Evolutionary conservation across 1,284 basidiomycete genomes (phyloP).

Genomic region (Vanrija sp.): DNA sequence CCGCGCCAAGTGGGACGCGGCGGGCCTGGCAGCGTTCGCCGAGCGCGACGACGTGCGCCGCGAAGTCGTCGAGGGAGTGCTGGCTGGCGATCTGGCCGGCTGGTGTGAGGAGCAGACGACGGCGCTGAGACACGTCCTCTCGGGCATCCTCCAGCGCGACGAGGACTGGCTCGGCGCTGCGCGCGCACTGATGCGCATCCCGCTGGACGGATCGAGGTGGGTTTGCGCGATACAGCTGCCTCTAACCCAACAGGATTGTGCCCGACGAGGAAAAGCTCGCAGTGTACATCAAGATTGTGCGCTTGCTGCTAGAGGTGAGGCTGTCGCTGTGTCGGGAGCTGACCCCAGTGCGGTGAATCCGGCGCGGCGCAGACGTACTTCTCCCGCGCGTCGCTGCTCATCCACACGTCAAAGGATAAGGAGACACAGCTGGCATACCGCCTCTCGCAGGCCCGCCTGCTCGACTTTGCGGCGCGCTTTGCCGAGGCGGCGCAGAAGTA

Average conservation of each 20-base stretch:
- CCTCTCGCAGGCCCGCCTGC: constrained; percentile 80
- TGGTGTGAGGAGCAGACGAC: constrained; percentile 97
- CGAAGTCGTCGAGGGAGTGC: constrained; percentile 37
- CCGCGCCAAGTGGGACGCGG: constrained; percentile 19
- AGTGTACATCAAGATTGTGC: constrained; percentile 89
- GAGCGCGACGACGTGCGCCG: constrained; percentile 28
- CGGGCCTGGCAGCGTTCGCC: constrained; percentile 27
- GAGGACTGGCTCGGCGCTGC: constrained; percentile 94
- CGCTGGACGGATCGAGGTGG: constrained; percentile 83
- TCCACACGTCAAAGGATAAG: constrained; percentile 70
- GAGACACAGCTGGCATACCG: constrained; percentile 76
- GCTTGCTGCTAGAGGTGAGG: constrained; percentile 83
- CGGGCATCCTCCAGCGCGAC: constrained; percentile 78
- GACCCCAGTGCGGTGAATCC: constrained; percentile 40
- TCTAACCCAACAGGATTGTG: constrained; percentile 54
- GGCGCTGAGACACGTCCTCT: constrained; percentile 75
- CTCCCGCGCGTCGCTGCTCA: constrained; percentile 87
- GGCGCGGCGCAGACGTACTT: constrained; percentile 94
- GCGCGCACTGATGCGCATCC: constrained; percentile 81
- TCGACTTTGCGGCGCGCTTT: constrained; percentile 86
- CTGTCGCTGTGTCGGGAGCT: not conserved
- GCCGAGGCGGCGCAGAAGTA: constrained; percentile 91
- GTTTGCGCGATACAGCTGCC: constrained; percentile 15
- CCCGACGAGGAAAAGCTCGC: constrained; percentile 81
- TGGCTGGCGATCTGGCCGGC: constrained; percentile 48